Evolutionary conservation across 306 rosid genomes (phyloP).

Genomic region (Castanopsis chinensis): DNA sequence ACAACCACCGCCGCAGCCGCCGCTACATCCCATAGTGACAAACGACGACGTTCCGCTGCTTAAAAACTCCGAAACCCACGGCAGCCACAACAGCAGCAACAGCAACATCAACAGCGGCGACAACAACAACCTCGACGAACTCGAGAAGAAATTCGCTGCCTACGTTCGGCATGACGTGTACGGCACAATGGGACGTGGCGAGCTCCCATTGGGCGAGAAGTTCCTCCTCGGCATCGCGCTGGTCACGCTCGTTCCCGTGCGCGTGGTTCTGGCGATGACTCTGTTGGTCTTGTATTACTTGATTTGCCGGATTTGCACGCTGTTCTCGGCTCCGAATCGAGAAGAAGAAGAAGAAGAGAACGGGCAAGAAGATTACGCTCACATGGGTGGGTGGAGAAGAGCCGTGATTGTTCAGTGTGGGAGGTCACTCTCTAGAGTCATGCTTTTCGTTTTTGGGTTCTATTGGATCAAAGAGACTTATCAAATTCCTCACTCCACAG

Average conservation of each 20-base stretch:
- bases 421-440: slow-evolving; percentile 61
- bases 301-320: slow-evolving; percentile 74
- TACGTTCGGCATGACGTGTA: slow-evolving; percentile 70
- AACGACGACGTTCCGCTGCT: slow-evolving; percentile 78
- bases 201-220: slow-evolving; percentile 67
- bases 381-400: slow-evolving; percentile 79
- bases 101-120: no score
- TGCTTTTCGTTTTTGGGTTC: slow-evolving; percentile 81
- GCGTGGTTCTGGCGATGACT: slow-evolving; percentile 44
- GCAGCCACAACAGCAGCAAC: slow-evolving; percentile 7
- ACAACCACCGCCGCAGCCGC: background rate
- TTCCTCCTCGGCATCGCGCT: slow-evolving; percentile 58
- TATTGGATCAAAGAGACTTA: slow-evolving; percentile 70
- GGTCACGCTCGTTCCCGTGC: slow-evolving; percentile 71
- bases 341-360: slow-evolving; percentile 62
- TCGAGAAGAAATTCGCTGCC: slow-evolving; percentile 80
- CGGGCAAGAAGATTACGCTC: slow-evolving; percentile 87
- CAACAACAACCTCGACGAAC: slow-evolving; percentile 42
- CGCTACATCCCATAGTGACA: slow-evolving; percentile 11
- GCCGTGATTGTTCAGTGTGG: slow-evolving; percentile 60
- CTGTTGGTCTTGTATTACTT: slow-evolving; percentile 60
- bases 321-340: slow-evolving; percentile 57
- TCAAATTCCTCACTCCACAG: slow-evolving; percentile 24
- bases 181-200: slow-evolving; percentile 95
- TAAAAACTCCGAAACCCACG: slow-evolving; percentile 6